Conservation (phyloP, 306 rosid genomes). For the Trifolium dubium region DNA sequence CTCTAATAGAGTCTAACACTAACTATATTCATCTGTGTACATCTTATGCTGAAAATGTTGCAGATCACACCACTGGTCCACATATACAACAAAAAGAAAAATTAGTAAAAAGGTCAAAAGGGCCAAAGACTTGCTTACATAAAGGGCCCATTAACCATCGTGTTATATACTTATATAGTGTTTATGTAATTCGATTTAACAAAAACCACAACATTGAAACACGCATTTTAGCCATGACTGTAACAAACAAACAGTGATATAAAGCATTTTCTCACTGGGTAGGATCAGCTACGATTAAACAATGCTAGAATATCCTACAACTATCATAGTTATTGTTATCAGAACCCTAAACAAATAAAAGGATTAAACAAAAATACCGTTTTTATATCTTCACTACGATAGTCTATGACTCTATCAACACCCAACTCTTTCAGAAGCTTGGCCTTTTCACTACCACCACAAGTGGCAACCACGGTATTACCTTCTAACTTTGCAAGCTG, state of each 20-base stretch:
- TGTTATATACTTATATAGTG: too few relatives aligned
- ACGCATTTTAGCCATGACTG: background rate
- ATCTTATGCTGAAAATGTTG: constrained; percentile 31
- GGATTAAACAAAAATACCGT: constrained; percentile 57
- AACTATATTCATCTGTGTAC: background rate
- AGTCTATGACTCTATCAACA: constrained; percentile 93
- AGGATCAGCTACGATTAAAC: background rate
- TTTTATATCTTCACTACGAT: constrained; percentile 80
- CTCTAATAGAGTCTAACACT: background rate
- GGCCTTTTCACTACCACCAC: constrained; percentile 88
- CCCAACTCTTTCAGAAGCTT: constrained; percentile 84
- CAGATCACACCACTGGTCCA: background rate
- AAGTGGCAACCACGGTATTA: constrained; percentile 90
- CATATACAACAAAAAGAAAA: constrained; percentile 10
- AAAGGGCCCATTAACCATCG: background rate
- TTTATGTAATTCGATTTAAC: background rate
- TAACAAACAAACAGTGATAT: background rate
- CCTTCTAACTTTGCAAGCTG: constrained; percentile 96
- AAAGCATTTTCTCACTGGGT: background rate
- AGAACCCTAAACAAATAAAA: constrained; percentile 21
- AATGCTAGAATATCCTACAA: background rate
- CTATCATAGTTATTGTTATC: background rate
- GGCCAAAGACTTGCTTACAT: background rate
- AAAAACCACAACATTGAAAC: too few relatives aligned
- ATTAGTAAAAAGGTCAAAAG: background rate